Base-by-base conservation (phyloP, 164 flowering plant genomes). In the Vitis riparia region DNA sequence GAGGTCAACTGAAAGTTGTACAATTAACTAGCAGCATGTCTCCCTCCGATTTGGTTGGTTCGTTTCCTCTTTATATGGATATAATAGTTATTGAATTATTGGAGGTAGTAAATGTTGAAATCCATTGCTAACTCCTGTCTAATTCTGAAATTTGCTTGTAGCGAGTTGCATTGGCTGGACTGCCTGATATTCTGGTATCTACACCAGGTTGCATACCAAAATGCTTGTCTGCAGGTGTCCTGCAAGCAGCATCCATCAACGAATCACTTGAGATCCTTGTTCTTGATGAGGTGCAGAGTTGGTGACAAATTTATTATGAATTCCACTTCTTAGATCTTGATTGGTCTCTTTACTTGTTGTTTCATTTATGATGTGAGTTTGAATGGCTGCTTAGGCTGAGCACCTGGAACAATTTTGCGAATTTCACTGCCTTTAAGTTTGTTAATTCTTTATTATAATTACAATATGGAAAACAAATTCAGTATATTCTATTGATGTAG, bases 201-300 rank as follows among this genome's bases (percentile, higher is more conserved):
- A 93, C 99, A 1, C 99, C 99, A 9, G 89, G 89, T 66, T 90
- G 98, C 81, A 72, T 93, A 62, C 80, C 86, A 1, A 85, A 85
- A 56, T 91, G 97, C 76, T 77, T 95, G 70, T 86, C 93, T 1
- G 57, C 78, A 61, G 89, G 87, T 37, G 81, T 75, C 16, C 84
- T 93, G 69, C 86, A 82, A 58, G 44, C 90, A 37, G 52, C 78
- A 57, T 78, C 88, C 17, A 75, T 95, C 71, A 82, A 70, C 64
- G 88, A 84, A 11, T 90, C 93, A 51, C 92, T 93, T 62, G 86
- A 91, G 11, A 77, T 87, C 52, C 89, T 95, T 58, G 81, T 95
- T 72, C 90, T 95, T 59, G 99, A 95, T 69, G 99, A 95, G 99
- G 99, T 95, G 63, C 55, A 59, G 30, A 7, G 17, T 67, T 63